phyloP scores from a whole-genome alignment of 1,284 basidiomycete genomes.

The Sporisorium iseilematis-ciliati region DNA sequence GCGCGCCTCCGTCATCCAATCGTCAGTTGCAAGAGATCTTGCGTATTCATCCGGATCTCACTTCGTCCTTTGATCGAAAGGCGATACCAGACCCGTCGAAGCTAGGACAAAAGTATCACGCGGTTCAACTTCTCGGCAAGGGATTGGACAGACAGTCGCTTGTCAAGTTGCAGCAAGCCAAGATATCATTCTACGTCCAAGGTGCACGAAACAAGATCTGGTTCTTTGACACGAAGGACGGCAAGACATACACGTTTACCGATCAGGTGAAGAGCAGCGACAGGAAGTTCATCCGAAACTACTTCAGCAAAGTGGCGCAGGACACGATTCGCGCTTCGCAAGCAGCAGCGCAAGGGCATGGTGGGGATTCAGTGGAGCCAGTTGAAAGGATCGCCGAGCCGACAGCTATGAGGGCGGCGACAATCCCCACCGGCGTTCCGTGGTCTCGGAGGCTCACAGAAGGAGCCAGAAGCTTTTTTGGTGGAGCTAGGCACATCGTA shows the following conservation, averaged over 20 bases:
- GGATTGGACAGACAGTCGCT: conserved; percentile 9
- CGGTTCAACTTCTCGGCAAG: conserved; percentile 11
- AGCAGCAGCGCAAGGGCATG: background rate
- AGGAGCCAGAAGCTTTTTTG: background rate
- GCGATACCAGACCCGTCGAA: background rate
- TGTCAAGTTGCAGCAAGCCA: background rate
- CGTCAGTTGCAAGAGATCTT: background rate
- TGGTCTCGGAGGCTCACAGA: background rate
- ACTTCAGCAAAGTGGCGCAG: background rate
- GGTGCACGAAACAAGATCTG: conserved; percentile 10
- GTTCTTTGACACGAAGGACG: conserved; percentile 21
- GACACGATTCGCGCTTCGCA: background rate
- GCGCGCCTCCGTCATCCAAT: conserved; percentile 4
- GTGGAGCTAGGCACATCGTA: background rate
- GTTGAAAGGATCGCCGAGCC: background rate
- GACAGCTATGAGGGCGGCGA: background rate
- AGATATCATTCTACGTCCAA: conserved; percentile 10
- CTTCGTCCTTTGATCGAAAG: background rate
- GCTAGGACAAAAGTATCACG: conserved; percentile 14
- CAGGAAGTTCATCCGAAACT: background rate
- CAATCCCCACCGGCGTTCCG: background rate
- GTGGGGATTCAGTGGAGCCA: background rate
- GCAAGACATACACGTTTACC: conserved; percentile 10
- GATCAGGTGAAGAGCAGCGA: conserved; percentile 11
- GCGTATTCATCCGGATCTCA: background rate